These are phyloP conservation scores for Plantago major DNA, from an alignment of 257 asterid genomes.

Conservation along the genomic window DNA sequence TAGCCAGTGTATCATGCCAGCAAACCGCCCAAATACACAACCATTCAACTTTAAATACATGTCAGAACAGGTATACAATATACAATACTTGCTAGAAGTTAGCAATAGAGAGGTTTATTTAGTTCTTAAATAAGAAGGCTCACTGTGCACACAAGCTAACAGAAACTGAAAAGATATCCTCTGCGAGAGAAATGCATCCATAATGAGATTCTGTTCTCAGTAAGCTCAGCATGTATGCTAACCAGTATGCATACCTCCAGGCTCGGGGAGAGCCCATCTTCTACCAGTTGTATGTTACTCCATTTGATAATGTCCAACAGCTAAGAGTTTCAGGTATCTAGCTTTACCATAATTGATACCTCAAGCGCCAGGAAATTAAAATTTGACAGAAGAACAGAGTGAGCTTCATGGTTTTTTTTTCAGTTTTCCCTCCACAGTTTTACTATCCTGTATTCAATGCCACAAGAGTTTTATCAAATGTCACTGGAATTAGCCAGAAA, in stretches of 20 bases:
- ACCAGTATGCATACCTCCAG: conserved; percentile 3
- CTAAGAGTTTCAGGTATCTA: neutral
- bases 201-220: neutral
- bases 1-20: neutral
- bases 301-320: neutral
- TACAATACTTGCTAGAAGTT: neutral
- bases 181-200: neutral
- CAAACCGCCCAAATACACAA: neutral
- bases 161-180: neutral
- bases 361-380: conserved; percentile 1
- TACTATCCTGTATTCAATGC: conserved; percentile 8
- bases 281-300: conserved; percentile 1
- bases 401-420: conserved; percentile 21
- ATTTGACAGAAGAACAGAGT: conserved; percentile 34
- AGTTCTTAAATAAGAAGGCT: neutral
- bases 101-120: neutral
- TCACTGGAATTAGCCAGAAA: neutral
- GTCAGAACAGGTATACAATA: neutral
- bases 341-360: conserved; percentile 13
- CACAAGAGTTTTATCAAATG: conserved; percentile 9
- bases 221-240: neutral
- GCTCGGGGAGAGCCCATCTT: neutral
- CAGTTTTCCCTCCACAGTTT: neutral
- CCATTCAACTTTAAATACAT: neutral
- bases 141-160: neutral